These are phyloP conservation scores for Ogataea paradorogensis DNA, from an alignment of 805 yeast species.

Conservation along the genomic window DNA sequence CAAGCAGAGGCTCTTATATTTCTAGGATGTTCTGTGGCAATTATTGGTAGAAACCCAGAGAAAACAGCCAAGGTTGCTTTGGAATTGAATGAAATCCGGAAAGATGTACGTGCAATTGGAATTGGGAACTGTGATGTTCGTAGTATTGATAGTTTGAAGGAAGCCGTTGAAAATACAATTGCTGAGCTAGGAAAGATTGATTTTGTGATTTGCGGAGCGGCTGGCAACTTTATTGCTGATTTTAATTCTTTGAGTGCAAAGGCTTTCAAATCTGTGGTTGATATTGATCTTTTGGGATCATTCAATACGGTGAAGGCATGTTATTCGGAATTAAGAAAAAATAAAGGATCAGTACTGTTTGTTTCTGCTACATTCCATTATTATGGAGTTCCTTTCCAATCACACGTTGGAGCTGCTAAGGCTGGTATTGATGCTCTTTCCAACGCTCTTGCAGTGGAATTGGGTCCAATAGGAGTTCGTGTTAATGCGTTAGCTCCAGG, in stretches of 20 bases:
- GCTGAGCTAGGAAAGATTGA: conserved; percentile 73
- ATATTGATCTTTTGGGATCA: conserved; percentile 85
- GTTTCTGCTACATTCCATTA: conserved; percentile 90
- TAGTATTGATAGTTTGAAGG: conserved; percentile 51
- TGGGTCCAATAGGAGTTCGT: conserved; percentile 86
- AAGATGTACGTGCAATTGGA: conserved; percentile 67
- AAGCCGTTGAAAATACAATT: conserved; percentile 68
- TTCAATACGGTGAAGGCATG: conserved; percentile 87
- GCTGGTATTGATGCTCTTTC: conserved; percentile 92
- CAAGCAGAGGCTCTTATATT: conserved; percentile 82
- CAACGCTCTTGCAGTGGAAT: conserved; percentile 81
- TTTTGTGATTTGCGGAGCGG: conserved; percentile 91
- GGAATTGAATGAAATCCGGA: conserved; percentile 57
- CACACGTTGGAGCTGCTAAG: conserved; percentile 92
- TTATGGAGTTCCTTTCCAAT: conserved; percentile 83
- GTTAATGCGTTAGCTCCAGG: conserved; percentile 91
- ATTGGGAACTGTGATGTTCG: conserved; percentile 78
- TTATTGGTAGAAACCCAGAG: conserved; percentile 71
- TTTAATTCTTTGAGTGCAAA: conserved; percentile 75
- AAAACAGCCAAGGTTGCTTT: conserved; percentile 67
- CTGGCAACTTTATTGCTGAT: conserved; percentile 87
- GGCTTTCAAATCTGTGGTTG: conserved; percentile 85
- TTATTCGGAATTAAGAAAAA: conserved; percentile 57
- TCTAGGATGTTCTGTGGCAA: conserved; percentile 84
- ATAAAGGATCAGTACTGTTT: conserved; percentile 71